Evolutionary conservation across 1,284 basidiomycete genomes (phyloP).

Genomic region (Athelia sp.): DNA sequence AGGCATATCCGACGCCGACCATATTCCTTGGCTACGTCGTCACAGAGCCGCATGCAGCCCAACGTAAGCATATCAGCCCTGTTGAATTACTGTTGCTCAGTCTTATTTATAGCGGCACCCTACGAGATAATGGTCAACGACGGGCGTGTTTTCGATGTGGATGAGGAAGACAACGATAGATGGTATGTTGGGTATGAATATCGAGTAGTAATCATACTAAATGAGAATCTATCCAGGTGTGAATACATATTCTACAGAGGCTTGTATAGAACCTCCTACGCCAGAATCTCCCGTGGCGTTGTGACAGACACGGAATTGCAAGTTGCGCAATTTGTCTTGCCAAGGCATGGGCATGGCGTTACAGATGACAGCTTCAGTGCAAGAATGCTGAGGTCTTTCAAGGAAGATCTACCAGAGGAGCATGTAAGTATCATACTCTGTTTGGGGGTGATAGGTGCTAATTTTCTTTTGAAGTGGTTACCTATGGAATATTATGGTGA

Average conservation of each 20-base stretch:
- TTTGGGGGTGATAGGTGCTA: constrained; percentile 2
- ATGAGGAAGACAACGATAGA: constrained; percentile 63
- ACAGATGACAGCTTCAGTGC: constrained; percentile 57
- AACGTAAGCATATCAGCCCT: constrained; percentile 44
- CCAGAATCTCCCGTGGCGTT: constrained; percentile 63
- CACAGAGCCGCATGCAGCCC: constrained; percentile 66
- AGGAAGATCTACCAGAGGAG: constrained; percentile 58
- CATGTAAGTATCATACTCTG: constrained; percentile 42
- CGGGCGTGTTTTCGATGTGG: constrained; percentile 71
- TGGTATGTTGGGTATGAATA: constrained; percentile 42
- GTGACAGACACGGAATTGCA: constrained; percentile 77
- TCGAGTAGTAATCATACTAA: background rate
- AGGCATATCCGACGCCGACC: constrained; percentile 70
- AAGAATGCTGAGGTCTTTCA: constrained; percentile 63
- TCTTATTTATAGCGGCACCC: constrained; percentile 54
- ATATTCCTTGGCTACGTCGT: constrained; percentile 89
- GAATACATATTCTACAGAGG: constrained; percentile 87
- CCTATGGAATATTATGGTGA: constrained; percentile 64
- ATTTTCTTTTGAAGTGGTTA: constrained; percentile 56
- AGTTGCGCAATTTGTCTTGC: constrained; percentile 78
- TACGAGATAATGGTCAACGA: constrained; percentile 81
- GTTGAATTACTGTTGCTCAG: constrained; percentile 4
- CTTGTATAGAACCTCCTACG: constrained; percentile 75
- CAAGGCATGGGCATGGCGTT: constrained; percentile 47
- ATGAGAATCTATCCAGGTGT: constrained; percentile 54